These are phyloP conservation scores for Diplosphaera chodatii DNA, from an alignment of 139 green algal genomes.

Conservation along the genomic window DNA sequence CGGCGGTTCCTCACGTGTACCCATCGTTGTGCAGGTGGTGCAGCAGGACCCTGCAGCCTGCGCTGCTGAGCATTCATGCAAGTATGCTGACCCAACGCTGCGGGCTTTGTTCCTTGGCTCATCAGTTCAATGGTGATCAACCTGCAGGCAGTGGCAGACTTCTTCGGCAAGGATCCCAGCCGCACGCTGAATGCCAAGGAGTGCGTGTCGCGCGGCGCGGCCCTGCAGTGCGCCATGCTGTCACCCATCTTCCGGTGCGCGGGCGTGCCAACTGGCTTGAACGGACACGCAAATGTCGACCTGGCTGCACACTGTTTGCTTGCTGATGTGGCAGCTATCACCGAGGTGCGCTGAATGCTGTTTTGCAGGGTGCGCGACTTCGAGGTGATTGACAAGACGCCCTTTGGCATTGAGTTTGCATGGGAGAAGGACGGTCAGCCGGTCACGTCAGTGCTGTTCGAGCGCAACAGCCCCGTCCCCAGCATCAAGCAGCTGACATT, in stretches of 20 bases:
- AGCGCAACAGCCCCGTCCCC: slow-evolving; percentile 66
- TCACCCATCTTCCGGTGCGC: slow-evolving; percentile 82
- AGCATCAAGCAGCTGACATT: slow-evolving; percentile 91
- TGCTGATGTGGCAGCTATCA: too few species aligned
- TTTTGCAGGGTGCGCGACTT: slow-evolving; percentile 90
- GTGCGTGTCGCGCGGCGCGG: slow-evolving; percentile 81
- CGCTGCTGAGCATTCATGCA: too few species aligned
- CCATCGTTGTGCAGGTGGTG: slow-evolving; percentile 59
- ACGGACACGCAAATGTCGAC: too few species aligned
- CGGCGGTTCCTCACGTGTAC: slow-evolving; percentile 78
- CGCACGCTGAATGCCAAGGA: slow-evolving; percentile 96
- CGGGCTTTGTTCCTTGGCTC: too few species aligned
- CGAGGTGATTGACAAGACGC: slow-evolving; percentile 84
- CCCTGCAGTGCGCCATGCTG: slow-evolving; percentile 98
- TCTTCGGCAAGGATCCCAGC: slow-evolving; percentile 63
- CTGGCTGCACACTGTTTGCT: too few species aligned
- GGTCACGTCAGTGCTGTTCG: slow-evolving; percentile 58
- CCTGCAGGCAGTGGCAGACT: slow-evolving; percentile 18
- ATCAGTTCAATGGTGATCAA: too few species aligned
- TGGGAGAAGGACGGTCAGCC: slow-evolving; percentile 79
- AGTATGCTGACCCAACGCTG: too few species aligned
- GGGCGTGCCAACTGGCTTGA: too few species aligned
- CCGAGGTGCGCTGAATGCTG: too few species aligned
- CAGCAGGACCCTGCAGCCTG: too few species aligned
- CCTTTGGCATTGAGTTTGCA: slow-evolving; percentile 73